Percentiles rank a stretch among this genome's conserved stretches.
Evolutionary conservation across 441 rosid species (phyloP).

Genomic region (Pelargonium australe): DNA sequence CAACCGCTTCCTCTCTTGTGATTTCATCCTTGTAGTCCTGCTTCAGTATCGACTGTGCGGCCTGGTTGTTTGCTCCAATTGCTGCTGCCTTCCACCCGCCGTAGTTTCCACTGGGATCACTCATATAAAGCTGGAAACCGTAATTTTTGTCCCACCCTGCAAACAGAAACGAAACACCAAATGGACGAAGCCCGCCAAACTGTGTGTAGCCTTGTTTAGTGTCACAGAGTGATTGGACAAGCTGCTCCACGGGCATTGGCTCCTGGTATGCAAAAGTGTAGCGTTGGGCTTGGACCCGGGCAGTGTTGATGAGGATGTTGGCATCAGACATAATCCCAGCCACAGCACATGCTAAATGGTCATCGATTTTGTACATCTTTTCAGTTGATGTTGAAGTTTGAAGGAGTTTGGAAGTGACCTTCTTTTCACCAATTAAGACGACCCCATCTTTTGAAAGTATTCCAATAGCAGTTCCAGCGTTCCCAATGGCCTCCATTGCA

Average conservation of each 20-base stretch:
- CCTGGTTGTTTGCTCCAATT: constrained; percentile 89
- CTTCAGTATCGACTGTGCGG: constrained; percentile 88
- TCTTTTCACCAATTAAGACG: constrained; percentile 85
- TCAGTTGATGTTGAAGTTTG: constrained; percentile 84
- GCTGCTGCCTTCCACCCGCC: constrained; percentile 98
- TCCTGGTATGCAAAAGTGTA: constrained; percentile 82
- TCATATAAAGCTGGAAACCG: constrained; percentile 87
- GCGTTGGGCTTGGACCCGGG: constrained; percentile 88
- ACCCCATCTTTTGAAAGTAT: constrained; percentile 62
- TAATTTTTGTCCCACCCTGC: constrained; percentile 96
- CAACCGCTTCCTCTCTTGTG: constrained; percentile 74
- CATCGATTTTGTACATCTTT: constrained; percentile 96
- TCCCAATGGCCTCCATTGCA: constrained; percentile 96
- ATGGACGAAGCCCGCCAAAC: constrained; percentile 91
- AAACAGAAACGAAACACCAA: constrained; percentile 87
- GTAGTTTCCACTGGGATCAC: constrained; percentile 93
- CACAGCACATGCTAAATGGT: constrained; percentile 86
- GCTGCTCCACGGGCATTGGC: constrained; percentile 95
- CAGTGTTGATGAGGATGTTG: constrained; percentile 84
- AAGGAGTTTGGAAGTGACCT: constrained; percentile 88
- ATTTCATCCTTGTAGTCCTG: constrained; percentile 90
- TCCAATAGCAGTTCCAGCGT: constrained; percentile 71
- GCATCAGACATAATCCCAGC: constrained; percentile 99
- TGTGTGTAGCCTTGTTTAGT: constrained; percentile 94
- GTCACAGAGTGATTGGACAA: constrained; percentile 89